Evolutionary conservation across 441 rosid genomes (phyloP), one percentile per base, ranked within the genome.

Genomic region (Caryocar brasiliense): DNA sequence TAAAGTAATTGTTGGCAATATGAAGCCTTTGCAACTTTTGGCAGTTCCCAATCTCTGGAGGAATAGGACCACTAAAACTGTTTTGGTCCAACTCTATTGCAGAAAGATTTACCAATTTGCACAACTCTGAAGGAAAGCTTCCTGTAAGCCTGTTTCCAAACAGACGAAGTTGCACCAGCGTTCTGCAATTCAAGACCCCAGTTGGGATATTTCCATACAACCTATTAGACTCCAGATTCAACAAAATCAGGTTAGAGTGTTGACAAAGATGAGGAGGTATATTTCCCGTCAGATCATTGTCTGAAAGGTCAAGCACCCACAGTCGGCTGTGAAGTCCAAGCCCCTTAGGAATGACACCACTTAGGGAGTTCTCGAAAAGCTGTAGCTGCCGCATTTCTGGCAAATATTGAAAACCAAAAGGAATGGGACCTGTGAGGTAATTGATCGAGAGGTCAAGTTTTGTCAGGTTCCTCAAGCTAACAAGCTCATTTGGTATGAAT

Each of bases 361-460:
- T 81, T 59, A 91, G 67, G 11, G 66, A 66, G 54, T 91, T 85
- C 48, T 76, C 80, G 30, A 85, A 87, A 58, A 91, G 91, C 88
- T 91, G 98, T 33, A 91, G 69, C 61, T 80, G 91, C 46, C 64
- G 25, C 83, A 87, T 61, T 38, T 74, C 54, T 17, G 81, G 73
- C 62, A 85, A 71, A 54, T 87, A 75, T 41, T 87, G 87, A 22
- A 91, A 78, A 51, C 85, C 80, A 1, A 42, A 66, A 4, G 98
- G 98, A 45, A 91, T 79, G 27, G 91, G 81, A 62, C 98, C 98
- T 2, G 74, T 73, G 24, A 91, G 76, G 13, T 56, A 40, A 67
- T 91, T 91, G 43, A 83, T 91, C 11, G 98, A 91, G 37, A 91
- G 94, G 62, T 91, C 96, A 13, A 91, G 94, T 70, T 80, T 91